Conservation (phyloP, 176 grass and related monocot species). For the Carex scoparia region DNA sequence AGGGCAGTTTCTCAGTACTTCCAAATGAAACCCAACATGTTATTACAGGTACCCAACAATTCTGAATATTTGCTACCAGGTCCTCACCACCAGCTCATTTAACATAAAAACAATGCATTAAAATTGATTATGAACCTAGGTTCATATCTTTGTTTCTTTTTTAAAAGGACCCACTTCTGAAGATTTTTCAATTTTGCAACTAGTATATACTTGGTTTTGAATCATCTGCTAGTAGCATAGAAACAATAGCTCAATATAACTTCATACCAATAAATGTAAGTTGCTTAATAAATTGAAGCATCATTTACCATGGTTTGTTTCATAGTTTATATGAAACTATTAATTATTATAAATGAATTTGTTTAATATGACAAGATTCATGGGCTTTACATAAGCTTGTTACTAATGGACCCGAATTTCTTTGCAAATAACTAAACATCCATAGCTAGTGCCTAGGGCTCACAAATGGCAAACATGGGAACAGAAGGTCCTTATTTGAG, state of each 20-base stretch:
- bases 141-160: neutral
- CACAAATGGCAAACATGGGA: neutral
- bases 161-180: neutral
- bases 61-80: neutral
- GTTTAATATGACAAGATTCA: no score
- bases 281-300: no score
- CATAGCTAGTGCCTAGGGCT: neutral
- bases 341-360: no score
- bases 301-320: no score
- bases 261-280: no score
- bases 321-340: no score
- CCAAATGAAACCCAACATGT: neutral
- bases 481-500: neutral
- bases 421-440: neutral
- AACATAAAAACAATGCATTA: neutral
- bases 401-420: neutral
- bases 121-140: neutral
- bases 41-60: neutral
- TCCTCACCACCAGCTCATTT: neutral
- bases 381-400: neutral
- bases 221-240: neutral
- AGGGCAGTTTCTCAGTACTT: neutral
- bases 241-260: neutral
- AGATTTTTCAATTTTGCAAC: neutral
- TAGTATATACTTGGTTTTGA: neutral